Conservation (phyloP, 495 filamentous ascomycete species). For the Hypomontagnella submonticulosa region DNA sequence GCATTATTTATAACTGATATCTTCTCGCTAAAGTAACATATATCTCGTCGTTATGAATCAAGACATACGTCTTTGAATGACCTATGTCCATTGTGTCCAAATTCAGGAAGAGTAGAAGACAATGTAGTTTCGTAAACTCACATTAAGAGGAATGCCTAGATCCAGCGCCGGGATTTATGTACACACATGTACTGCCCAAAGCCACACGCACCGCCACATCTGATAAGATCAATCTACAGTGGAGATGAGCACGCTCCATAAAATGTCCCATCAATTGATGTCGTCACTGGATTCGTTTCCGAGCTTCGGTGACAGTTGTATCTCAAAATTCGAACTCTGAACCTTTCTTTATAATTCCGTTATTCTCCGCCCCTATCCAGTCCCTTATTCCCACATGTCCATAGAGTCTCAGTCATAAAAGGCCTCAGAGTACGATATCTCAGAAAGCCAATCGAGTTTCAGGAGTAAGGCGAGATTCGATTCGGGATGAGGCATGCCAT, state of each 20-base stretch:
- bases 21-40: no score
- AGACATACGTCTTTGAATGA: no score
- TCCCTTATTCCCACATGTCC: background rate
- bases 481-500: slow-evolving; percentile 44
- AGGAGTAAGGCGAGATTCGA: slow-evolving; percentile 11
- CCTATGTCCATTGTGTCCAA: no score
- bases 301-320: slow-evolving; percentile 13
- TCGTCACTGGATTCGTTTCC: slow-evolving; percentile 24
- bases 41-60: no score
- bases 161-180: background rate
- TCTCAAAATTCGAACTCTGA: background rate
- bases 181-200: background rate
- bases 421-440: no score
- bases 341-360: background rate
- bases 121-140: no score
- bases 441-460: background rate
- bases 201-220: slow-evolving; percentile 30
- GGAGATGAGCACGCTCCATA: background rate
- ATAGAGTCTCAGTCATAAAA: no score
- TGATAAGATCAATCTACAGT: slow-evolving; percentile 22
- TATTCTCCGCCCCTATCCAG: no score
- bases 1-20: no score
- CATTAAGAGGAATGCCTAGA: no score
- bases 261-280: slow-evolving; percentile 23
- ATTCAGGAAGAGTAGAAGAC: no score